Evolutionary conservation across 2,329 filamentous ascomycete species (phyloP).

Genomic region (Incumbomyces lentus): DNA sequence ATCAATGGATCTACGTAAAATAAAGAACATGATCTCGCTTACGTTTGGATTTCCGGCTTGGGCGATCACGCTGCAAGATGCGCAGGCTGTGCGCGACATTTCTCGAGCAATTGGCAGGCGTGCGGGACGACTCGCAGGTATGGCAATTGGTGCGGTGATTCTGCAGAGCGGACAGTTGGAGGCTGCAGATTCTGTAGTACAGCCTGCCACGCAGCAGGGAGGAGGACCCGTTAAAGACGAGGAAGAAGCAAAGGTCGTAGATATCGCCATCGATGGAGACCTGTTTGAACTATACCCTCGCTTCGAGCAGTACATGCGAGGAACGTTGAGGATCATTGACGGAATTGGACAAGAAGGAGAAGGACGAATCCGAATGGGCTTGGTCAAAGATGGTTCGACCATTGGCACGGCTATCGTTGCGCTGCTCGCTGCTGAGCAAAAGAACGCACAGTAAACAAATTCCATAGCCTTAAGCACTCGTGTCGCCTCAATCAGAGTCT

Average conservation of each 20-base stretch:
- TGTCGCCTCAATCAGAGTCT: too few species aligned
- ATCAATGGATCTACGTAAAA: neutral
- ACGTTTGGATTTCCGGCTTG: conserved; percentile 3
- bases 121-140: neutral
- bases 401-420: conserved; percentile 16
- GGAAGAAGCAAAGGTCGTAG: conserved; percentile 12
- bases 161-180: conserved; percentile 5
- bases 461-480: neutral
- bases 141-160: neutral
- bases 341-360: conserved; percentile 13
- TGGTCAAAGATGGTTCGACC: conserved; percentile 21
- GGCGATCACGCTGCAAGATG: neutral
- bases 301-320: conserved; percentile 19
- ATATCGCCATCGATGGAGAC: conserved; percentile 19
- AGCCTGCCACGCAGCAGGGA: neutral
- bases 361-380: conserved; percentile 14
- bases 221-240: neutral
- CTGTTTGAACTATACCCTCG: conserved; percentile 18
- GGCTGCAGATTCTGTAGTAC: conserved; percentile 8
- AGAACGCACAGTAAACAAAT: neutral
- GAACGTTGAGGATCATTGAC: conserved; percentile 11
- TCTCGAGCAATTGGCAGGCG: neutral
- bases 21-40: neutral
- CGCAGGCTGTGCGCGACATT: neutral
- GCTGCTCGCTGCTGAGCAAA: neutral